phyloP scores from a whole-genome alignment of 1,139 yeast species.

The Magnusiomyces paraingens region DNA sequence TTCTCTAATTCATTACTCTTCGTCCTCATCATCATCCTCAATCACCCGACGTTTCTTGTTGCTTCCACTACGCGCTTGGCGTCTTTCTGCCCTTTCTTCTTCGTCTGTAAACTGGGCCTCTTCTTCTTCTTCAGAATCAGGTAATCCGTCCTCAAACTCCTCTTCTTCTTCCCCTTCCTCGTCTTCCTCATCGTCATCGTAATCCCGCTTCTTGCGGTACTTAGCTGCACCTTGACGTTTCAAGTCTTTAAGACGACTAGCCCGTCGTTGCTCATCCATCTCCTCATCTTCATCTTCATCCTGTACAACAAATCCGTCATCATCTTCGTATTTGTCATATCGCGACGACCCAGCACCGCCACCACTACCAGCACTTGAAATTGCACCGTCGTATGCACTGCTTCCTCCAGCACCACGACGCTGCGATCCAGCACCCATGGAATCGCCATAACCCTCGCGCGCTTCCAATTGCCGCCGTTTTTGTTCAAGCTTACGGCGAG shows the following conservation, averaged over 20 bases:
- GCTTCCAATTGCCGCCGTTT: slow-evolving; percentile 62
- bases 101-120: slow-evolving; percentile 28
- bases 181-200: slow-evolving; percentile 34
- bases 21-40: slow-evolving; percentile 53
- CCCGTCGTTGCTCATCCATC: slow-evolving; percentile 52
- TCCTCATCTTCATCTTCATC: slow-evolving; percentile 38
- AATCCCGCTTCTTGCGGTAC: slow-evolving; percentile 34
- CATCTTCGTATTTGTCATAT: slow-evolving; percentile 40
- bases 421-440: not conserved
- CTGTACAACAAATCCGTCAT: slow-evolving; percentile 47
- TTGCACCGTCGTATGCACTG: slow-evolving; percentile 16
- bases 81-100: slow-evolving; percentile 12
- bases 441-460: slow-evolving; percentile 51
- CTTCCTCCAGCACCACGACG: slow-evolving; percentile 31
- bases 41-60: slow-evolving; percentile 38
- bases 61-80: slow-evolving; percentile 7
- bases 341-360: slow-evolving; percentile 34
- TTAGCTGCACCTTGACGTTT: slow-evolving; percentile 52
- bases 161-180: slow-evolving; percentile 35
- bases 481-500: slow-evolving; percentile 43
- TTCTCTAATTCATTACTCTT: slow-evolving; percentile 17
- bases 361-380: not conserved
- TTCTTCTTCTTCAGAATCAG: slow-evolving; percentile 30
- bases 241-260: slow-evolving; percentile 54
- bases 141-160: slow-evolving; percentile 5